phyloP scores from a whole-genome alignment of 2,329 filamentous ascomycete species.

The Fusarium redolens region DNA sequence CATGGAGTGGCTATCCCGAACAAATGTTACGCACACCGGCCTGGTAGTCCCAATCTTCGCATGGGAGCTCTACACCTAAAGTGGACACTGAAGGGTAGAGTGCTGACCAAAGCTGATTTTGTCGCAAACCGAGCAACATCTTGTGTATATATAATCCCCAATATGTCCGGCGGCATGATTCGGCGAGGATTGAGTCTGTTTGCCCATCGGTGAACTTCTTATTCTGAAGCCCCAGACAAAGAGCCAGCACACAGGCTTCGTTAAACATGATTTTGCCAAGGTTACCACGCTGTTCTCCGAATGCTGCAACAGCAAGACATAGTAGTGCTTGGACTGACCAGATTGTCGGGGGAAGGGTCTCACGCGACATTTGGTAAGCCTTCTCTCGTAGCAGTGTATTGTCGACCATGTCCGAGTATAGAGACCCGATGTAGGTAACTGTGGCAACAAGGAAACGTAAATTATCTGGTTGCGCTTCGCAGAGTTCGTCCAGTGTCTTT shows the following conservation, averaged over 20 bases:
- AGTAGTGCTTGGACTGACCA: slow-evolving; percentile 42
- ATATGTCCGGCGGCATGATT: slow-evolving; percentile 43
- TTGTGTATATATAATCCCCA: slow-evolving; percentile 42
- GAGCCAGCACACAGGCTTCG: slow-evolving; percentile 28
- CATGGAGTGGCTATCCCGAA: neutral
- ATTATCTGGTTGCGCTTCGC: neutral
- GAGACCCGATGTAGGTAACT: slow-evolving; percentile 39
- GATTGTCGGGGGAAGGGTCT: slow-evolving; percentile 14
- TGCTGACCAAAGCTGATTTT: slow-evolving; percentile 12
- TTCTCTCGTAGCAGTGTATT: slow-evolving; percentile 16
- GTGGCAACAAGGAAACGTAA: slow-evolving; percentile 19
- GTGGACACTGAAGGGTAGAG: slow-evolving; percentile 3
- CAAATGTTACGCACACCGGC: slow-evolving; percentile 18
- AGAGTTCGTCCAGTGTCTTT: slow-evolving; percentile 10
- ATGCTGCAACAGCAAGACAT: slow-evolving; percentile 33
- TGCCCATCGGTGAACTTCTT: slow-evolving; percentile 33
- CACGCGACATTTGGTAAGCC: slow-evolving; percentile 29
- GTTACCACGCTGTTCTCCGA: slow-evolving; percentile 11
- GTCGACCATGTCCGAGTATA: slow-evolving; percentile 22
- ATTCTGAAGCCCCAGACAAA: slow-evolving; percentile 31
- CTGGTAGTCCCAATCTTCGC: slow-evolving; percentile 42
- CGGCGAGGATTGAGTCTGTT: slow-evolving; percentile 27
- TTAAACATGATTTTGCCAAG: slow-evolving; percentile 10
- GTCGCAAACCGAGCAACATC: slow-evolving; percentile 30
- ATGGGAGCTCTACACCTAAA: slow-evolving; percentile 39